A percentile compares a stretch with the other conserved stretches of the same genome.
Evolutionary conservation across 2,329 filamentous ascomycete species (phyloP).

Genomic region (Fusarium proliferatum): DNA sequence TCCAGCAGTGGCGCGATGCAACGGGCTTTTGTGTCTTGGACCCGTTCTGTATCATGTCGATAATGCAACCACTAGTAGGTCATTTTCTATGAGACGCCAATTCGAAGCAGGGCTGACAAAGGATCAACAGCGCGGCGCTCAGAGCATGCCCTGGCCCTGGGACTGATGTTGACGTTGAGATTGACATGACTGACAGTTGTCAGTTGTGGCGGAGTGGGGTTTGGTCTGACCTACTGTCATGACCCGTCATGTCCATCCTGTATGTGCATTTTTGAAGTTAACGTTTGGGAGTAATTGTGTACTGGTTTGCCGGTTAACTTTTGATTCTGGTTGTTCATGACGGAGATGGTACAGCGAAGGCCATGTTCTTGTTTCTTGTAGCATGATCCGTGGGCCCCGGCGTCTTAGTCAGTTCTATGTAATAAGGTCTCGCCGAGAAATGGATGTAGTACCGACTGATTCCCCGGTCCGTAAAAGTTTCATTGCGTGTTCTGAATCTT

Average conservation of each 20-base stretch:
- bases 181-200: constrained; percentile 27
- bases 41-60: constrained; percentile 24
- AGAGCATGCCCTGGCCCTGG: neutral
- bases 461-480: neutral
- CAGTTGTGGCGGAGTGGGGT: constrained; percentile 41
- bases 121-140: neutral
- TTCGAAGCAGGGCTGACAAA: constrained; percentile 5
- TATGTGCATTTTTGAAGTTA: neutral
- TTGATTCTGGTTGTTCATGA: constrained; percentile 2
- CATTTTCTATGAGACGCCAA: constrained; percentile 10
- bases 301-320: constrained; percentile 1
- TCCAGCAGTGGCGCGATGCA: constrained; percentile 30
- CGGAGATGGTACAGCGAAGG: constrained; percentile 15
- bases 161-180: constrained; percentile 3
- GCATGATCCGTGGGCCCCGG: constrained; percentile 26
- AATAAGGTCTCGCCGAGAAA: constrained; percentile 29
- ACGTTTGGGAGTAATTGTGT: constrained; percentile 18
- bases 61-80: constrained; percentile 19
- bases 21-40: constrained; percentile 18
- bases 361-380: constrained; percentile 19
- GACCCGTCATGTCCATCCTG: constrained; percentile 3
- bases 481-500: neutral
- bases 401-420: constrained; percentile 30
- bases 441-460: constrained; percentile 9
- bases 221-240: constrained; percentile 13